Base-by-base conservation (phyloP, 805 yeast genomes). In the Wickerhamomyces queroliae region DNA sequence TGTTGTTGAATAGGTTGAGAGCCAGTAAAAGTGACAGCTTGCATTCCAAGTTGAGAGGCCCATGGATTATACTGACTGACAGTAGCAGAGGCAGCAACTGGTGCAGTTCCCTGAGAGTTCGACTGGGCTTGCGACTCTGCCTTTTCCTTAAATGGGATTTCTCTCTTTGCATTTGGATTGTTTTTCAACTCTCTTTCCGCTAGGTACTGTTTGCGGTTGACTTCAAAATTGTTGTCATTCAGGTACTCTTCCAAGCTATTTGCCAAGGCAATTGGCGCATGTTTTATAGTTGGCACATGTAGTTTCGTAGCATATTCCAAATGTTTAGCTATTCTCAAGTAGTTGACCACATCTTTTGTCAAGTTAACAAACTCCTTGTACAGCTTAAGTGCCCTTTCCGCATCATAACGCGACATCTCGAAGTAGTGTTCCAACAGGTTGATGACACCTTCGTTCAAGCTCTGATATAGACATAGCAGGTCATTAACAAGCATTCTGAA, bases 211-310 rank as follows among this genome's bases (percentile, higher is more conserved):
- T 79, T 67, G 58, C 95, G 75, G 57, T 86, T 88, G 8, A 66
- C 63, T 49, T 88, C 96, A 61, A 88, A 88, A 50, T 82, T 80
- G 8, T 90, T 88, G 56, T 91, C 97, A 48, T 80, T 74, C 48
- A 93, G 66, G 59, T 91, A 95, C 50, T 90, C 96, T 56, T 88
- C 93, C 45, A 93, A 73, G 12, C 95, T 81, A 25, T 80, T 73
- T 3, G 95, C 84, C 47, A 93, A 70, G 20, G 95, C 93, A 2
- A 97, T 90, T 18, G 97, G 97, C 2, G 98, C 98, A 63, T 93
- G 99, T 58, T 87, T 87, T 45, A 93, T 90, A 12, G 95, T 90
- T 27, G 99, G 99, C 25, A 93, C 95, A 53, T 83, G 90, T 48
- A 91, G 67, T 53, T 89, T 89, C 3, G 97, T 89, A 11, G 89